Conservation (phyloP, 495 filamentous ascomycete species). For the Staphylotrichum longicolle region DNA sequence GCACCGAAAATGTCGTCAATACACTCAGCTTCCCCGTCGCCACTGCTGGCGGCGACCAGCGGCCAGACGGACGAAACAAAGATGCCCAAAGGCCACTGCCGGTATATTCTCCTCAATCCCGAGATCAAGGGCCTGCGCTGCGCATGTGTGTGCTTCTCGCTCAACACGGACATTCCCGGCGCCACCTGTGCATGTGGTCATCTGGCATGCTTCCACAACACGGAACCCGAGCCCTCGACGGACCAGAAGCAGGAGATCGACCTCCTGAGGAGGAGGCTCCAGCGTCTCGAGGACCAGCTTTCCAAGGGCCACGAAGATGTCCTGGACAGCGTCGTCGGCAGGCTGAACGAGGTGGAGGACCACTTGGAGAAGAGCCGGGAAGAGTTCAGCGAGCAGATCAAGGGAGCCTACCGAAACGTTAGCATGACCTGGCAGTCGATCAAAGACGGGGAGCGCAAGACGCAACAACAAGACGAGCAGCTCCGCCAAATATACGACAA, state of each 20-base stretch:
- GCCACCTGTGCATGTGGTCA: constrained; percentile 56
- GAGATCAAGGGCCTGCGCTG: constrained; percentile 55
- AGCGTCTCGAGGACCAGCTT: constrained; percentile 48
- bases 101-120: constrained; percentile 54
- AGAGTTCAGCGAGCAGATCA: constrained; percentile 49
- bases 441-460: constrained; percentile 43
- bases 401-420: constrained; percentile 50
- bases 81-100: constrained; percentile 54
- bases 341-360: constrained; percentile 51
- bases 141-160: constrained; percentile 54
- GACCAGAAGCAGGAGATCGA: constrained; percentile 49
- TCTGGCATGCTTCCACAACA: constrained; percentile 53
- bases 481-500: constrained; percentile 46
- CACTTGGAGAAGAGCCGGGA: constrained; percentile 49
- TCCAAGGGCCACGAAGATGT: constrained; percentile 44
- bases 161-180: constrained; percentile 50
- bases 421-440: constrained; percentile 52
- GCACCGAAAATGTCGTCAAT: constrained; percentile 27
- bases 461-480: constrained; percentile 44
- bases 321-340: constrained; percentile 41
- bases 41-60: constrained; percentile 30
- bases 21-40: constrained; percentile 32
- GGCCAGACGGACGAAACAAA: constrained; percentile 37
- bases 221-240: constrained; percentile 38
- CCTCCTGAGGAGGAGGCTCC: constrained; percentile 45